Base-by-base conservation (phyloP, 371 early-diverging fungal species). In the Rhizopus delemar region DNA sequence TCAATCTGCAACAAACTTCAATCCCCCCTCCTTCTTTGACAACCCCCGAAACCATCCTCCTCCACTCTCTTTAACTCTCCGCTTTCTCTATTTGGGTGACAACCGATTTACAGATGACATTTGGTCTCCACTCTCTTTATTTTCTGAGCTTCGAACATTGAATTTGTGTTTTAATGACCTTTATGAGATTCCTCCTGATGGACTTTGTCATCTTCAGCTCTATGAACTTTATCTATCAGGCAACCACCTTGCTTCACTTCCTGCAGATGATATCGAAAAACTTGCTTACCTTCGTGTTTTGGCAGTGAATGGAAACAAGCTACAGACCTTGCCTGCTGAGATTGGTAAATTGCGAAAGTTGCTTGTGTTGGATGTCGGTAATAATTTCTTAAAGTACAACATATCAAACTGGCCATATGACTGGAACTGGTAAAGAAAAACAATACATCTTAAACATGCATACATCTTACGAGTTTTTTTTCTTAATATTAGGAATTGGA, bases 361-460 rank as follows among this genome's bases (percentile, higher is more conserved):
- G 16, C 56, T 81, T 13, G 90, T 89, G 15, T 68, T 96, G 31
- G 97, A 96, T 68, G 90, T 93, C 4, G 92, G 94, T 33, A 87
- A 88, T 71, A 95, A 96, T 61, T 78, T 85, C 35, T 76, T 96
- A 35, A 92, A 93, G 72, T 96, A 95, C 73, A 96, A 96, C 59
- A 91, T 95, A 41, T 82, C 90, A 29, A 96, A 96, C 66, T 95
- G 94, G 94, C 94, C 93, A 0, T 94, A 93, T 66, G 95, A 95
- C 63, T 96, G 95, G 95, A 95, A 96, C 70, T 95, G 94, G 93
- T 86, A 80, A 60, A 45, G n/a, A 45, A 45, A 45, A 45, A 45
- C 1, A n/a, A 45, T 15, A n/a, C 13, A 45, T 15, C 11, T 2
- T 7, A 8, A 12, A 4, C 7, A 38, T 16, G 34, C 33, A 22